phyloP scores from a whole-genome alignment of 2,329 filamentous ascomycete species.

The Chaetomium sp. region DNA sequence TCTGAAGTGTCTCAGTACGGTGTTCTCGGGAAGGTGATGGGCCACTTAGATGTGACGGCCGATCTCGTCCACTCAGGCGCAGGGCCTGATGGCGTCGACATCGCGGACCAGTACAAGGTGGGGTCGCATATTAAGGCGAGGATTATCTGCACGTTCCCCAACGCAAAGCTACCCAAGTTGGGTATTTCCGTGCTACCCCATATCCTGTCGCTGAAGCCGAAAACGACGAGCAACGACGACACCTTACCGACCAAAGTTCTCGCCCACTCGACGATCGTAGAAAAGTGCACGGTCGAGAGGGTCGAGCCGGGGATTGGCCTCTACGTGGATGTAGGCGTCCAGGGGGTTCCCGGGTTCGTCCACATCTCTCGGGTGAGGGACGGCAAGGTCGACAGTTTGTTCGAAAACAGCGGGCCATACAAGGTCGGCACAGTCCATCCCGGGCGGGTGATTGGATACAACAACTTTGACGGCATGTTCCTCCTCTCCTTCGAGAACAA shows the following conservation, averaged over 20 bases:
- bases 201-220: conserved; percentile 56
- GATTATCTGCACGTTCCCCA: conserved; percentile 81
- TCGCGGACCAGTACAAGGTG: conserved; percentile 73
- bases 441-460: conserved; percentile 80
- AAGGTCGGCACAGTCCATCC: conserved; percentile 72
- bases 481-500: conserved; percentile 77
- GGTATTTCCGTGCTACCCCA: conserved; percentile 88
- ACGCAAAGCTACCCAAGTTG: conserved; percentile 71
- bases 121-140: conserved; percentile 80
- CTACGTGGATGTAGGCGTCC: conserved; percentile 65
- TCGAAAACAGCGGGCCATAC: conserved; percentile 69
- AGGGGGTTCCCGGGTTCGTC: conserved; percentile 73
- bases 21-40: conserved; percentile 86
- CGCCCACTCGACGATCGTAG: conserved; percentile 67
- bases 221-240: conserved; percentile 37
- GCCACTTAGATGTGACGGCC: conserved; percentile 81
- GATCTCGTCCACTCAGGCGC: conserved; percentile 84
- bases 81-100: conserved; percentile 59
- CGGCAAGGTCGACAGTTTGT: conserved; percentile 77
- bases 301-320: conserved; percentile 77
- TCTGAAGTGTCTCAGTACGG: conserved; percentile 68
- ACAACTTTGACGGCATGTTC: conserved; percentile 77
- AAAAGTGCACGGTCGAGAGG: conserved; percentile 70
- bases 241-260: conserved; percentile 52
- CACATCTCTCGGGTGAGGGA: conserved; percentile 93